phyloP scores from a whole-genome alignment of 2,329 filamentous ascomycete species.

The Fusarium nanum region DNA sequence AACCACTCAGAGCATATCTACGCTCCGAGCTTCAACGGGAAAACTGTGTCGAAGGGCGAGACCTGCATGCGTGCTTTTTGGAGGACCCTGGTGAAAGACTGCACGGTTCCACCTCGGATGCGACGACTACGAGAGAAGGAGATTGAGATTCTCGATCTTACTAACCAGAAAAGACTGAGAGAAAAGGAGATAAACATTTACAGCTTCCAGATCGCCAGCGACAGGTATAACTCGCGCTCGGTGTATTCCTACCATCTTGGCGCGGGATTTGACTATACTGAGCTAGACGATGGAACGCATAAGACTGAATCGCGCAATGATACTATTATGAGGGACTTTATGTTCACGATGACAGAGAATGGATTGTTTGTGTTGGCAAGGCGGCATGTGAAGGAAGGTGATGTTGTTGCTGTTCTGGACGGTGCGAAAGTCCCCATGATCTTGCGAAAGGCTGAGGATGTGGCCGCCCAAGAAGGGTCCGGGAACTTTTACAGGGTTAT shows the following conservation, averaged over 20 bases:
- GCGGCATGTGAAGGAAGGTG: not conserved
- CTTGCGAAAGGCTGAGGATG: not conserved
- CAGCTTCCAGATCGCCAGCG: not conserved
- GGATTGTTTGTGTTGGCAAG: slow-evolving; percentile 13
- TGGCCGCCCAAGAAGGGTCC: rapidly evolving
- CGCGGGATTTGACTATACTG: not conserved
- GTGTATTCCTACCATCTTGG: not conserved
- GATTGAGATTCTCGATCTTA: not conserved
- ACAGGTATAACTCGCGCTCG: not conserved
- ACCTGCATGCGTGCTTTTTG: slow-evolving; percentile 11
- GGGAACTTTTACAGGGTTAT: slow-evolving; percentile 3
- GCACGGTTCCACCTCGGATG: slow-evolving; percentile 14
- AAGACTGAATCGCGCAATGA: not conserved
- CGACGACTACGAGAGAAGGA: not conserved
- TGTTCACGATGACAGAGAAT: slow-evolving; percentile 6
- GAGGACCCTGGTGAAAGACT: slow-evolving; percentile 19
- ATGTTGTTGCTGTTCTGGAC: slow-evolving; percentile 20
- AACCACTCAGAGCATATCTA: not conserved
- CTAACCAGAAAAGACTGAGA: not conserved
- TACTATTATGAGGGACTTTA: not conserved
- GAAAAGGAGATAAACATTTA: rapidly evolving
- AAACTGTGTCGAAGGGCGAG: not conserved
- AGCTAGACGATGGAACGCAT: not conserved
- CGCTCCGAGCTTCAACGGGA: not conserved
- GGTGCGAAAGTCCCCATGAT: slow-evolving; percentile 26